Conservation (phyloP, 352 stramenopile genomes). For the Phytophthora colocasiae region DNA sequence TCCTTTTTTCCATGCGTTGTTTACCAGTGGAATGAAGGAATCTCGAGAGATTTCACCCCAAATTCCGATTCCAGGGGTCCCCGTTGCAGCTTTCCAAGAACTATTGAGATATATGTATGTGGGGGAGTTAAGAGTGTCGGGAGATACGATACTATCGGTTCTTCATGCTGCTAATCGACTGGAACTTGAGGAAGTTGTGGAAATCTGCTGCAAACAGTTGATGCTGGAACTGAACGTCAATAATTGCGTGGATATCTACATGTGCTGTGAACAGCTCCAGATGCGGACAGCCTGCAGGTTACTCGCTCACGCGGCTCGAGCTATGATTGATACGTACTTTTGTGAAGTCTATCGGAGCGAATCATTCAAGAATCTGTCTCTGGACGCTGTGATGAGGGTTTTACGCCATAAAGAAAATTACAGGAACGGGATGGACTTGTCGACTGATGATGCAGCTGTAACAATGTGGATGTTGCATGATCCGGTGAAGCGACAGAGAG, state of each 20-base stretch:
- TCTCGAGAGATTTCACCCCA: slow-evolving; percentile 28
- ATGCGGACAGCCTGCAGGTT: slow-evolving; percentile 54
- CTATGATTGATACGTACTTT: slow-evolving; percentile 77
- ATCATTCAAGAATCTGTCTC: slow-evolving; percentile 61
- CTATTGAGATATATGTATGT: slow-evolving; percentile 78
- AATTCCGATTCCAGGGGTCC: slow-evolving; percentile 65
- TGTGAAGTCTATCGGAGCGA: slow-evolving; percentile 59
- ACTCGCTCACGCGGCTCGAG: slow-evolving; percentile 59
- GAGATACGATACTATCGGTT: slow-evolving; percentile 69
- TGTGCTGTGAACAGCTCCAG: slow-evolving; percentile 67
- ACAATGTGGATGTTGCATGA: slow-evolving; percentile 64
- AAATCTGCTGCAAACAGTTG: slow-evolving; percentile 78
- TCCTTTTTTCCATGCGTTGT: slow-evolving; percentile 79
- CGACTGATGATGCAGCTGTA: slow-evolving; percentile 47
- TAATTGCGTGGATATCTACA: slow-evolving; percentile 82
- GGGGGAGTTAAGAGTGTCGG: slow-evolving; percentile 58
- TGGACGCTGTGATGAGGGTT: slow-evolving; percentile 51
- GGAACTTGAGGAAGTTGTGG: slow-evolving; percentile 72
- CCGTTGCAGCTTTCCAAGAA: slow-evolving; percentile 50
- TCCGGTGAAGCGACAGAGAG: slow-evolving; percentile 37
- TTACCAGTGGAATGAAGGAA: slow-evolving; percentile 81
- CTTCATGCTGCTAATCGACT: slow-evolving; percentile 74
- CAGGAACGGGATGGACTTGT: slow-evolving; percentile 4
- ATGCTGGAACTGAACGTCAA: slow-evolving; percentile 68
- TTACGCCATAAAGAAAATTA: slow-evolving; percentile 44